Percentiles rank a stretch among this genome's conserved stretches.
Conservation (phyloP, 345 rosid genomes). For the Orychophragmus violaceus region DNA sequence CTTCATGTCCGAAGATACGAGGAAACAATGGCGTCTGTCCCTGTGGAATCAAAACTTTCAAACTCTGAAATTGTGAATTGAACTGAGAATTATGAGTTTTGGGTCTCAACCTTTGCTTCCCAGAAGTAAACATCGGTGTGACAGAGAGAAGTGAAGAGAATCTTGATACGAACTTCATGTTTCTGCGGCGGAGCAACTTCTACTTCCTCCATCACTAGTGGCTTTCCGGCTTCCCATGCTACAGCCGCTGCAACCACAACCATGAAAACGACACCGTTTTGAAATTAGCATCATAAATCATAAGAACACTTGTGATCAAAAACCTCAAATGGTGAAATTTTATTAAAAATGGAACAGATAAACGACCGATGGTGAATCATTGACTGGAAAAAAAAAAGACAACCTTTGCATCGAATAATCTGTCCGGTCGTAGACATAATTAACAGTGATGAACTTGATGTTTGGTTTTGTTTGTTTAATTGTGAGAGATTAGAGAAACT, state of each 20-base stretch:
- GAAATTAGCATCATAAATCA: neutral
- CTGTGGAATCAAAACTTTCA: slow-evolving; percentile 24
- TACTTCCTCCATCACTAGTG: slow-evolving; percentile 69
- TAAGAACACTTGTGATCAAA: neutral
- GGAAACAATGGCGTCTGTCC: slow-evolving; percentile 78
- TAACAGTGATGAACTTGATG: neutral
- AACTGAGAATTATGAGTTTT: neutral
- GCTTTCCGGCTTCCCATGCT: slow-evolving; percentile 94
- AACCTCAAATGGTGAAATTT: neutral
- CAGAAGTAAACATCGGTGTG: slow-evolving; percentile 95
- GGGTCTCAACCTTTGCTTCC: slow-evolving; percentile 68
- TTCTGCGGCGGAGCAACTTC: slow-evolving; percentile 91
- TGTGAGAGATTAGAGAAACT: neutral
- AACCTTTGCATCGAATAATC: slow-evolving; percentile 71
- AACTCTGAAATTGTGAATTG: neutral
- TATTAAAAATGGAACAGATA: neutral
- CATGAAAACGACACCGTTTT: neutral
- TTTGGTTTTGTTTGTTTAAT: neutral
- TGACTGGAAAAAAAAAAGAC: neutral
- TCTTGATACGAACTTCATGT: slow-evolving; percentile 75
- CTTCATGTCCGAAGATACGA: slow-evolving; percentile 80
- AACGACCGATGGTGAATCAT: neutral
- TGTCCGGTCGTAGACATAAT: slow-evolving; percentile 49
- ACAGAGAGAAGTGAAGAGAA: slow-evolving; percentile 72
- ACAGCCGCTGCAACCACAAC: slow-evolving; percentile 53